Conservation (phyloP, 306 rosid genomes). For the Hippophae tibetana region DNA sequence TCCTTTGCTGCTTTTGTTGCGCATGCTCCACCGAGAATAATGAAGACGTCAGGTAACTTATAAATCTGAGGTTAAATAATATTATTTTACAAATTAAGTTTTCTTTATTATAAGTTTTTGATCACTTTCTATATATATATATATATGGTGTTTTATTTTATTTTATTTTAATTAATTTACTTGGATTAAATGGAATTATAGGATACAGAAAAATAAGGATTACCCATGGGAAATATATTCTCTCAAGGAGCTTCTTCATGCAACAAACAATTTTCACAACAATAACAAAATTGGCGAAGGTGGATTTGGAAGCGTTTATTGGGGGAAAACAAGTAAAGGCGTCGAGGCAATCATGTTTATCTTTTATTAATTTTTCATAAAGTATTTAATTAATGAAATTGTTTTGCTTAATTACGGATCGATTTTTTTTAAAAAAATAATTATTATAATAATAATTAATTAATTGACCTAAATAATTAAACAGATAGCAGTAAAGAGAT, state of each 20-base stretch:
- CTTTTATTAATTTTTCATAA: background rate
- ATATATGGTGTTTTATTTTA: background rate
- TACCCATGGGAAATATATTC: conserved; percentile 82
- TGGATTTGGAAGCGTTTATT: conserved; percentile 84
- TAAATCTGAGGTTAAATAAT: too few relatives aligned
- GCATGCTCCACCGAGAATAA: too few relatives aligned
- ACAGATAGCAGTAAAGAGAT: conserved; percentile 86
- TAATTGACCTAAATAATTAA: background rate
- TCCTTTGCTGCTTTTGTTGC: too few relatives aligned
- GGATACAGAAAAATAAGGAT: conserved; percentile 33
- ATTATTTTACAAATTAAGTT: too few relatives aligned
- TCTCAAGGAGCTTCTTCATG: conserved; percentile 76
- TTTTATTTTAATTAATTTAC: too few relatives aligned
- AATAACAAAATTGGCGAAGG: conserved; percentile 90
- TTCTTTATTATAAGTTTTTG: too few relatives aligned
- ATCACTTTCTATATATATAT: background rate
- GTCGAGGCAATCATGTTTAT: conserved; percentile 39
- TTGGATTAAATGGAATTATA: conserved; percentile 1
- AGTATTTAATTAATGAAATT: too few relatives aligned
- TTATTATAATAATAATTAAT: background rate
- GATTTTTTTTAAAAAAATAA: too few relatives aligned
- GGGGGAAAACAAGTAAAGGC: conserved; percentile 76
- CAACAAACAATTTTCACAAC: conserved; percentile 73
- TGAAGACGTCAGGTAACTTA: conserved; percentile 25
- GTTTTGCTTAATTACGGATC: background rate